Base-by-base conservation (phyloP, 2,329 filamentous ascomycete genomes). In the Ophiosphaerella korrae region DNA sequence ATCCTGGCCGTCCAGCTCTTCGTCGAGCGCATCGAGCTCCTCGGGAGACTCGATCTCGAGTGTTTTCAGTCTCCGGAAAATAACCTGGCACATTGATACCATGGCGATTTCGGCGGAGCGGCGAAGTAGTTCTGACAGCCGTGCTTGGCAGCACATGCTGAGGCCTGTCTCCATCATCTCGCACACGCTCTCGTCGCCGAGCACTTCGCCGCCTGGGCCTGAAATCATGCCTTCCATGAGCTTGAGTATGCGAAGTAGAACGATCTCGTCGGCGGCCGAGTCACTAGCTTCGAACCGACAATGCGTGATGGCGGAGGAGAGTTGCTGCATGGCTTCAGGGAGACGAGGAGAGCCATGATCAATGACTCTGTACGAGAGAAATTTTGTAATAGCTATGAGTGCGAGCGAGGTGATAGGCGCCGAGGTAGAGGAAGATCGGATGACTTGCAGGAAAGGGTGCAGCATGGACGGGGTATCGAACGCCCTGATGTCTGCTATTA, bases 141-240 rank as follows among this genome's bases (percentile, higher is more conserved):
- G 86, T 48, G 90, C 85, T 68, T 97, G 92, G 57, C 93, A 99
- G 78, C 94, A 99, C 80, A 99, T 97, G 68, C 92, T 96, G 60
- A 99, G 76, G 1, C 93, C 94, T 1, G 92, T 93, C 72, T 96
- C 94, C 93, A 99, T 97, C 92, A 99, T 97, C 72, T 97, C 92
- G 71, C 95, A 99, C 9, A 99, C 92, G 69, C 93, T 97, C 77
- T 97, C 93, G 66, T 99, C 94, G 51, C 93, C 95, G n/a, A 99
- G 79, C 9, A 97, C 85, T 60, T 95, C 88, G 33, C 94, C 94
- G 26, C 93, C 92, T 0, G 92, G 90, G 0, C 94, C 90, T 13
- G 92, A 95, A 65, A 99, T 88, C 89, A 99, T 97, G 67, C 92
- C 90, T 75, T 99, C 94, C 94, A 99, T 99, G 40, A 99, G 82